Percentiles rank a stretch among this genome's conserved stretches.
Conservation (phyloP, 805 yeast species). For the Wickerhamiella slavikovae region DNA sequence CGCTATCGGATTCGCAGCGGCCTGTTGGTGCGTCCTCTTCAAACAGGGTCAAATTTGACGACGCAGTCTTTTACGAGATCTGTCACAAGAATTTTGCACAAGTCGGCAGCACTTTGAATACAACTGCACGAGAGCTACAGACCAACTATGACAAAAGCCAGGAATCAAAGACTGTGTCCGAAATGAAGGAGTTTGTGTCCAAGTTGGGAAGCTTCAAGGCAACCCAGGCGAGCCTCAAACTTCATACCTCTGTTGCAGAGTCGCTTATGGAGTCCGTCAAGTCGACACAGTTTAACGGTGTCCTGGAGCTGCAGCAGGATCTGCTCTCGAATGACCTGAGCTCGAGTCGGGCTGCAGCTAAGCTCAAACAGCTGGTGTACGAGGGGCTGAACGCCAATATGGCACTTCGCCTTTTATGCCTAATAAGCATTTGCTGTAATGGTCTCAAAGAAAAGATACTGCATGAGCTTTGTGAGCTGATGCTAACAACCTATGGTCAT, state of each 20-base stretch:
- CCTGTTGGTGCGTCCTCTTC: slow-evolving; percentile 1
- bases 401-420: slow-evolving; percentile 31
- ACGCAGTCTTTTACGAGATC: slow-evolving; percentile 18
- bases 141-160: slow-evolving; percentile 41
- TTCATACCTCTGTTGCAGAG: slow-evolving; percentile 61
- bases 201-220: slow-evolving; percentile 45
- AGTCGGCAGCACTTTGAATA: slow-evolving; percentile 54
- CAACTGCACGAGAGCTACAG: slow-evolving; percentile 51
- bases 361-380: slow-evolving; percentile 30
- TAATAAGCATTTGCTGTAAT: slow-evolving; percentile 40
- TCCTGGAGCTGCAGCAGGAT: slow-evolving; percentile 29
- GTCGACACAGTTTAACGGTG: slow-evolving; percentile 12
- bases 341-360: slow-evolving; percentile 18
- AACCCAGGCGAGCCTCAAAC: slow-evolving; percentile 44
- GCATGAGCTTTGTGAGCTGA: slow-evolving; percentile 23
- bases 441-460: slow-evolving; percentile 49
- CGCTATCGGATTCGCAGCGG: too few species aligned
- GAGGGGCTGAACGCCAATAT: slow-evolving; percentile 23
- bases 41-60: slow-evolving; percentile 5
- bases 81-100: slow-evolving; percentile 56
- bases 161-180: slow-evolving; percentile 34
- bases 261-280: slow-evolving; percentile 30
- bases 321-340: slow-evolving; percentile 34
- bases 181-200: slow-evolving; percentile 53
- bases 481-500: slow-evolving; percentile 48